These are phyloP conservation scores for Boletellus sp. DNA, from an alignment of 1,284 basidiomycete genomes.

Conservation along the genomic window DNA sequence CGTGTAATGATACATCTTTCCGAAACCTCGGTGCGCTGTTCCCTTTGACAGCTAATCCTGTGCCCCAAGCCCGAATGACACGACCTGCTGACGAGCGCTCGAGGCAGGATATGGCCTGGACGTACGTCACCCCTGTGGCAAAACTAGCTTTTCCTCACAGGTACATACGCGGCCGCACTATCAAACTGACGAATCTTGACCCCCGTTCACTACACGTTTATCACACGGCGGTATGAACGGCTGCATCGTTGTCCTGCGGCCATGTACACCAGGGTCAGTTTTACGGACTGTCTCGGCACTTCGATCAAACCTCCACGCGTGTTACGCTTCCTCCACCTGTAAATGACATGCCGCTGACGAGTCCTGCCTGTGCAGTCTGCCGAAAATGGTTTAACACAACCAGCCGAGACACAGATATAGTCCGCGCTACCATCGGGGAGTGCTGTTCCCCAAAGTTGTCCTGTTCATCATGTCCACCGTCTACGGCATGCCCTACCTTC, in stretches of 20 bases:
- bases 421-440: background rate
- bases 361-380: conserved; percentile 16
- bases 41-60: conserved; percentile 8
- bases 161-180: conserved; percentile 5
- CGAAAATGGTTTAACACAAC: conserved; percentile 22
- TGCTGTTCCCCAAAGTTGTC: conserved; percentile 1
- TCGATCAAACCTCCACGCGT: conserved; percentile 14
- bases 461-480: conserved; percentile 32
- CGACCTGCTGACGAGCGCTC: conserved; percentile 13
- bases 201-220: conserved; percentile 20
- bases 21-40: conserved; percentile 3
- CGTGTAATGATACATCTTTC: conserved; percentile 13
- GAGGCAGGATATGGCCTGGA: conserved; percentile 12
- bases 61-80: conserved; percentile 13
- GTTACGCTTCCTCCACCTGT: conserved; percentile 18
- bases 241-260: conserved; percentile 17
- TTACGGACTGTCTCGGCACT: conserved; percentile 23
- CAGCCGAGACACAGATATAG: conserved; percentile 25
- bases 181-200: conserved; percentile 12
- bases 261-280: conserved; percentile 14
- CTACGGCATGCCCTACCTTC: conserved; percentile 55
- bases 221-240: conserved; percentile 10
- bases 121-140: conserved; percentile 30
- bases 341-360: conserved; percentile 17
- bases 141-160: conserved; percentile 9